phyloP scores from a whole-genome alignment of 2,329 filamentous ascomycete species.

The Sordariomycetes sp. region DNA sequence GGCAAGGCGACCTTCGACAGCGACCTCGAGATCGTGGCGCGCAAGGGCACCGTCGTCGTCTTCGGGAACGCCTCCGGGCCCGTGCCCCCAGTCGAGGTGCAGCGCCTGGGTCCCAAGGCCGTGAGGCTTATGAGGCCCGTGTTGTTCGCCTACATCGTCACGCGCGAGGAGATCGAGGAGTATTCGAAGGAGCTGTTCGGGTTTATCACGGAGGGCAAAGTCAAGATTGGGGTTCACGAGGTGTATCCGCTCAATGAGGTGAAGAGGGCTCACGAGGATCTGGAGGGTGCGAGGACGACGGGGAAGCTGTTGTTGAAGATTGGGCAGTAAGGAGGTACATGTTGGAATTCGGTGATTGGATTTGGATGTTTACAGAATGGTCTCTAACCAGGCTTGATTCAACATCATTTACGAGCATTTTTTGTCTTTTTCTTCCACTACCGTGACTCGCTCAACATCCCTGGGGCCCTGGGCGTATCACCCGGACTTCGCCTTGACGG shows the following conservation, averaged over 20 bases:
- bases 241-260: slow-evolving; percentile 67
- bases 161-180: slow-evolving; percentile 57
- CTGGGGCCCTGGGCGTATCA: background rate
- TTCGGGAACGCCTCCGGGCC: slow-evolving; percentile 76
- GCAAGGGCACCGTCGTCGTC: slow-evolving; percentile 67
- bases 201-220: slow-evolving; percentile 56
- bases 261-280: slow-evolving; percentile 60
- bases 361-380: background rate
- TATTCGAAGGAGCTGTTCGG: slow-evolving; percentile 66
- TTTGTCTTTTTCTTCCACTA: background rate
- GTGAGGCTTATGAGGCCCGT: slow-evolving; percentile 65
- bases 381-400: background rate
- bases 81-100: slow-evolving; percentile 54
- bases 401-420: background rate
- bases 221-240: slow-evolving; percentile 66
- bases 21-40: slow-evolving; percentile 60
- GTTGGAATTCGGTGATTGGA: background rate
- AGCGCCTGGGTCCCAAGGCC: slow-evolving; percentile 61
- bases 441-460: background rate
- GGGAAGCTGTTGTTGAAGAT: slow-evolving; percentile 73
- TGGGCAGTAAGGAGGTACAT: slow-evolving; percentile 19
- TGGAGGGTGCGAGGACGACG: slow-evolving; percentile 72
- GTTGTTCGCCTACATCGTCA: slow-evolving; percentile 59
- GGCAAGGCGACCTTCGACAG: slow-evolving; percentile 77
- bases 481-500: slow-evolving; percentile 30